These are phyloP conservation scores for Lentinula aciculospora DNA, from an alignment of 768 basidiomycete genomes.

Conservation along the genomic window DNA sequence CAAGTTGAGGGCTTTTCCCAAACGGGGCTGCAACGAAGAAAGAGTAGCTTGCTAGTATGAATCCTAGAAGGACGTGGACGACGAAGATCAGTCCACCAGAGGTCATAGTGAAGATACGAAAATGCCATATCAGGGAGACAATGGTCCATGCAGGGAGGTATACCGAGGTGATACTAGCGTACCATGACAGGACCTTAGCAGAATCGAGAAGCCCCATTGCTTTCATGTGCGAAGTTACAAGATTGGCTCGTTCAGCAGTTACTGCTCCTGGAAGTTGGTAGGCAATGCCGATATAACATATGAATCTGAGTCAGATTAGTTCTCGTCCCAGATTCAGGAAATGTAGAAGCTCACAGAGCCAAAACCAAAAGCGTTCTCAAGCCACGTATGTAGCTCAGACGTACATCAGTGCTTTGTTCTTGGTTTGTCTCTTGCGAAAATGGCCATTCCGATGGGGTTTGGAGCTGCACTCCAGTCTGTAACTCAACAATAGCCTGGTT, in stretches of 20 bases:
- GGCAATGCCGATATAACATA: slow-evolving; percentile 66
- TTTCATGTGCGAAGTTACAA: slow-evolving; percentile 68
- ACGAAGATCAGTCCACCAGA: slow-evolving; percentile 54
- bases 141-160: slow-evolving; percentile 79
- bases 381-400: slow-evolving; percentile 57
- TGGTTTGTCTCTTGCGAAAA: slow-evolving; percentile 64
- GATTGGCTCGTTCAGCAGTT: slow-evolving; percentile 56
- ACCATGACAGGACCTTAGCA: slow-evolving; percentile 68
- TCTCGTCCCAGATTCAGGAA: neutral
- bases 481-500: slow-evolving; percentile 67
- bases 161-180: slow-evolving; percentile 54
- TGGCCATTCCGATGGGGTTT: slow-evolving; percentile 67
- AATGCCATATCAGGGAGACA: slow-evolving; percentile 60
- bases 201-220: slow-evolving; percentile 76
- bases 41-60: slow-evolving; percentile 66
- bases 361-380: slow-evolving; percentile 58
- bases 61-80: slow-evolving; percentile 62
- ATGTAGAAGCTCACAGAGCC: slow-evolving; percentile 43
- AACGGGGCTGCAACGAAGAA: slow-evolving; percentile 68
- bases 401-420: slow-evolving; percentile 47
- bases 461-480: slow-evolving; percentile 47
- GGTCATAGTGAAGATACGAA: slow-evolving; percentile 58
- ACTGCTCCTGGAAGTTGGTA: slow-evolving; percentile 77
- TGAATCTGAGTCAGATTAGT: slow-evolving; percentile 38
- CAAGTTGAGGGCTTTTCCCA: slow-evolving; percentile 67